Conservation (phyloP, 2,329 filamentous ascomycete genomes). For the Aspergillus sp. region DNA sequence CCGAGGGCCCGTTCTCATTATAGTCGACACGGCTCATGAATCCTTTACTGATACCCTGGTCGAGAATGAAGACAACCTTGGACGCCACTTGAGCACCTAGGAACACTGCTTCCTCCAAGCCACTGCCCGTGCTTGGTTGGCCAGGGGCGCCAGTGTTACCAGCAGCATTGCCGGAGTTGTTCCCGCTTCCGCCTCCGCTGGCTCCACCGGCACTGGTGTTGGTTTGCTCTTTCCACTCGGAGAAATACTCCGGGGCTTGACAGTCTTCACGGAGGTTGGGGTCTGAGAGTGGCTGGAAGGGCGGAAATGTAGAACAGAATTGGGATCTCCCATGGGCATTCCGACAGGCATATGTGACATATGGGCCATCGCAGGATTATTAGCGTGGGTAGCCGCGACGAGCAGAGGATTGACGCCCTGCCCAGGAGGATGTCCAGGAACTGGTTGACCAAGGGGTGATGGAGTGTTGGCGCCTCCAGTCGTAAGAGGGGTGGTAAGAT, state of each 20-base stretch:
- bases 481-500: slow-evolving; percentile 80
- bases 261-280: slow-evolving; percentile 73
- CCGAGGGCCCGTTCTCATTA: slow-evolving; percentile 57
- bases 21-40: slow-evolving; percentile 62
- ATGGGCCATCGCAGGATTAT: slow-evolving; percentile 31
- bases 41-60: slow-evolving; percentile 58
- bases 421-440: slow-evolving; percentile 46
- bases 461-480: slow-evolving; percentile 90
- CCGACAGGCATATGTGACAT: slow-evolving; percentile 27
- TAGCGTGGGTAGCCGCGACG: slow-evolving; percentile 66
- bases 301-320: slow-evolving; percentile 38
- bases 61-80: slow-evolving; percentile 62
- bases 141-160: slow-evolving; percentile 34
- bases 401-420: slow-evolving; percentile 78
- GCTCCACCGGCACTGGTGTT: slow-evolving; percentile 27
- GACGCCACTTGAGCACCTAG: slow-evolving; percentile 81
- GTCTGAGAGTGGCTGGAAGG: slow-evolving; percentile 63
- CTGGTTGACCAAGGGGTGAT: slow-evolving; percentile 35
- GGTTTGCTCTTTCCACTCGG: slow-evolving; percentile 75
- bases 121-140: slow-evolving; percentile 26
- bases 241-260: slow-evolving; percentile 73
- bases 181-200: slow-evolving; percentile 13
- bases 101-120: slow-evolving; percentile 75
- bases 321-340: slow-evolving; percentile 29
- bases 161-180: slow-evolving; percentile 15